Base-by-base conservation (phyloP, 225 moss, liverwort and hornwort species). In the Sphagnum contortum region DNA sequence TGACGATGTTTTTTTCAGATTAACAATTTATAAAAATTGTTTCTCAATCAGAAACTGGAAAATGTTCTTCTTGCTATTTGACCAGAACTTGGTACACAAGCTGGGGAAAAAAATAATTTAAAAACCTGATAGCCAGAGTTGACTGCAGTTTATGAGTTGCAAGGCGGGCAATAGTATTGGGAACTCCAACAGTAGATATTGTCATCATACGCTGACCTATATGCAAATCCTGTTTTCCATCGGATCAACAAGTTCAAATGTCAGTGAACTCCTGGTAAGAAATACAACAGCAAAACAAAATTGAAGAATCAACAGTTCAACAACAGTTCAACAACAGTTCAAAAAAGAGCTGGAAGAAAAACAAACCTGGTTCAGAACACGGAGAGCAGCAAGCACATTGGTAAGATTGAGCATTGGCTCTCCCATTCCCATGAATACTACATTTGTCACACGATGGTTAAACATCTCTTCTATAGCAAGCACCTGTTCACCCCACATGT, bases 191-290 rank as follows among this genome's bases (percentile, higher is more conserved):
- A 5, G 98, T 93, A 51, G 98, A 98, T 63, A 98, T 98, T 52
- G 98, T 98, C 89, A 98, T 98, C 98, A 93, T 98, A 59, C 98
- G 89, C 73, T 98, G 98, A 53, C 98, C 93, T 48, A 98, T 93
- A 29, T 69, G 74, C 73, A 98, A 69, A 50, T 98, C 93, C 98
- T 98, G 87, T 45, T 66, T 71, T 47, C 44, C 60, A 54, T 29
- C 12, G 47, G 49, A 8, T 4, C 47, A 47, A 64, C 3, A 9
- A 9, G 55, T 29, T 29, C 29, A 29, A 29, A n/a, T 56, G 9
- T 56, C 9, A 56, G 55, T 56, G 1, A 56, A 56, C 55, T 56
- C n/a, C n/a, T 56, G n/a, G 55, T 9, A 56, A n/a, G 9, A 56
- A n/a, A 29, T 29, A 29, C 29, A 29, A 29, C 29, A 29, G 29